Conservation (phyloP, 2,329 filamentous ascomycete genomes). For the Penicillium italicum region DNA sequence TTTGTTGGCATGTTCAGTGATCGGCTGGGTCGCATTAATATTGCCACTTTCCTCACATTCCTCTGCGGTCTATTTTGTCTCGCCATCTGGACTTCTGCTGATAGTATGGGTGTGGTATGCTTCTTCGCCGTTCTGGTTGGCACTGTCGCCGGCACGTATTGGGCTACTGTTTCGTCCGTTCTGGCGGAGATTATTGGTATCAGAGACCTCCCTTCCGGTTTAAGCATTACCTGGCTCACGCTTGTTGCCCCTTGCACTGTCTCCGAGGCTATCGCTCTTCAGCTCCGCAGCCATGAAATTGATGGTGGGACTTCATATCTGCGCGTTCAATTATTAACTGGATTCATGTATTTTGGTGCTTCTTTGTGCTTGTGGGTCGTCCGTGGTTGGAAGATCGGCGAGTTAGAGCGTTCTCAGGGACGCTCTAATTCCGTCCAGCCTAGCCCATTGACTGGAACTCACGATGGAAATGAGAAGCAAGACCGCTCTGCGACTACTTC, state of each 20-base stretch:
- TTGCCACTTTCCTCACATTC: slow-evolving; percentile 55
- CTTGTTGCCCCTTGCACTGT: slow-evolving; percentile 52
- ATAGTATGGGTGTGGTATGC: slow-evolving; percentile 55
- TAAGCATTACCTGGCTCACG: slow-evolving; percentile 59
- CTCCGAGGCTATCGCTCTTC: slow-evolving; percentile 56
- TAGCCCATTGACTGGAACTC: slow-evolving; percentile 14
- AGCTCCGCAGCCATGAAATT: slow-evolving; percentile 47
- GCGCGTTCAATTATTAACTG: slow-evolving; percentile 53
- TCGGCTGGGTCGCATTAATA: slow-evolving; percentile 59
- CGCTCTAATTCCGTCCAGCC: slow-evolving; percentile 9
- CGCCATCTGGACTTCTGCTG: slow-evolving; percentile 59
- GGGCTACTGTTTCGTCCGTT: slow-evolving; percentile 56
- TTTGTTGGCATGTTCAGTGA: slow-evolving; percentile 62
- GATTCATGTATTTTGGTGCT: slow-evolving; percentile 58
- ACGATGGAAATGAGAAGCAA: slow-evolving; percentile 12
- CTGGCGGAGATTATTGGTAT: slow-evolving; percentile 61
- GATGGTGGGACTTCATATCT: slow-evolving; percentile 34
- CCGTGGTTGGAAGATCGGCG: slow-evolving; percentile 40
- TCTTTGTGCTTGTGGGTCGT: slow-evolving; percentile 47
- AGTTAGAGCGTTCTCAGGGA: slow-evolving; percentile 22
- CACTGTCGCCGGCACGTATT: slow-evolving; percentile 59
- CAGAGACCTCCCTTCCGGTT: slow-evolving; percentile 52
- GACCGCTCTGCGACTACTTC: slow-evolving; percentile 1
- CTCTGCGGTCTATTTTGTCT: slow-evolving; percentile 57
- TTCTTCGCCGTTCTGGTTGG: slow-evolving; percentile 60